phyloP scores from a whole-genome alignment of 345 rosid genomes.

The Barbarea vulgaris region DNA sequence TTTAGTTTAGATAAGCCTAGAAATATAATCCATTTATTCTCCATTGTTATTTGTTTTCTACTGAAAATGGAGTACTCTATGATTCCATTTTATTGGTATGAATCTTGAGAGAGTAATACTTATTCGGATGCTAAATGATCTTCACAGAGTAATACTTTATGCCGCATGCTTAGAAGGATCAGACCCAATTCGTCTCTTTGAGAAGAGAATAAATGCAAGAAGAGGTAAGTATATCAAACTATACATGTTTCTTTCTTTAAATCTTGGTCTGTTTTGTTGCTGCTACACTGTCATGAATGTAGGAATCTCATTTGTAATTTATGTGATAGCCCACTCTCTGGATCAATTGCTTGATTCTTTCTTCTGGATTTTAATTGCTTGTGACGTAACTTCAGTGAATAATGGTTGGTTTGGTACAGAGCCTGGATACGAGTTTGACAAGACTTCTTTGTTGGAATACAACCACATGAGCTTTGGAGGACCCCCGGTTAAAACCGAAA shows the following conservation, averaged over 20 bases:
- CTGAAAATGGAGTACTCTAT: background rate
- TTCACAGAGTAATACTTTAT: constrained; percentile 65
- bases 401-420: constrained; percentile 49
- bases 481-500: constrained; percentile 74
- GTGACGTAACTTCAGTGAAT: constrained; percentile 11
- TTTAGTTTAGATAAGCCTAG: background rate
- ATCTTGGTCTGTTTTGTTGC: constrained; percentile 11
- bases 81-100: background rate
- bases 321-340: background rate
- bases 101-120: constrained; percentile 51
- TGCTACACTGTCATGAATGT: background rate
- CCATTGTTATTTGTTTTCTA: background rate
- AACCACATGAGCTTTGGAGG: constrained; percentile 98
- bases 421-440: constrained; percentile 84
- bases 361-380: background rate
- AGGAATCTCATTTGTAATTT: background rate
- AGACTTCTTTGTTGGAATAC: constrained; percentile 66
- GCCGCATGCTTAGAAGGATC: constrained; percentile 96
- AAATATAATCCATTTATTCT: background rate
- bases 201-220: constrained; percentile 81
- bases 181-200: constrained; percentile 87
- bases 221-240: constrained; percentile 56
- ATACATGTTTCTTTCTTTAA: background rate
- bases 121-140: constrained; percentile 5
- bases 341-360: background rate